phyloP scores from a whole-genome alignment of 1,284 basidiomycete species.

The Filobasidium uniguttulatum region DNA sequence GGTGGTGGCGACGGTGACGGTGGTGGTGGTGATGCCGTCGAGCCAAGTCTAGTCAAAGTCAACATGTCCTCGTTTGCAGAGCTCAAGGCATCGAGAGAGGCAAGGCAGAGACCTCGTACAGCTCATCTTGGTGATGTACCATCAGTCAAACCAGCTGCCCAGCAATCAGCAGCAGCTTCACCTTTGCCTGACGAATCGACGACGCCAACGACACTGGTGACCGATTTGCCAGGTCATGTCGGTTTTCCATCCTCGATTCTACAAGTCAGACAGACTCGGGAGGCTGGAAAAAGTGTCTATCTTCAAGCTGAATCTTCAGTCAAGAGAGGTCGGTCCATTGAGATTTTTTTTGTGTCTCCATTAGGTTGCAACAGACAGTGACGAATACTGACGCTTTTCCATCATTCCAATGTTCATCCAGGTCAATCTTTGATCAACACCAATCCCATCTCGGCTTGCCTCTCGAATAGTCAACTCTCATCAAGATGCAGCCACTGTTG shows the following conservation, averaged over 20 bases:
- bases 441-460: constrained; percentile 38
- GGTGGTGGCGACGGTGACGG: no score
- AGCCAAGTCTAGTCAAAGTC: no score
- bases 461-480: constrained; percentile 52
- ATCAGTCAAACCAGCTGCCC: not conserved
- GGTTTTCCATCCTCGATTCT: constrained; percentile 11
- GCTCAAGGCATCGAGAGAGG: constrained; percentile 5
- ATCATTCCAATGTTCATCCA: not conserved
- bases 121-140: not conserved
- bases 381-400: not conserved
- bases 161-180: not conserved
- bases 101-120: not conserved
- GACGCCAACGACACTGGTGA: not conserved
- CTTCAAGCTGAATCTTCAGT: constrained; percentile 2
- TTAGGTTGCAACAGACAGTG: not conserved
- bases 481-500: constrained; percentile 58
- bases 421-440: not conserved
- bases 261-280: constrained; percentile 15
- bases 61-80: constrained; percentile 10
- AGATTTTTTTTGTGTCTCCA: not conserved
- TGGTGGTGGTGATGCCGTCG: no score
- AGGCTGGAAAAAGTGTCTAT: constrained; percentile 26
- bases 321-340: not conserved
- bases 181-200: not conserved
- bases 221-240: not conserved